phyloP scores from a whole-genome alignment of 192 early-diverging fungal species.

The Entomortierella lignicola region DNA sequence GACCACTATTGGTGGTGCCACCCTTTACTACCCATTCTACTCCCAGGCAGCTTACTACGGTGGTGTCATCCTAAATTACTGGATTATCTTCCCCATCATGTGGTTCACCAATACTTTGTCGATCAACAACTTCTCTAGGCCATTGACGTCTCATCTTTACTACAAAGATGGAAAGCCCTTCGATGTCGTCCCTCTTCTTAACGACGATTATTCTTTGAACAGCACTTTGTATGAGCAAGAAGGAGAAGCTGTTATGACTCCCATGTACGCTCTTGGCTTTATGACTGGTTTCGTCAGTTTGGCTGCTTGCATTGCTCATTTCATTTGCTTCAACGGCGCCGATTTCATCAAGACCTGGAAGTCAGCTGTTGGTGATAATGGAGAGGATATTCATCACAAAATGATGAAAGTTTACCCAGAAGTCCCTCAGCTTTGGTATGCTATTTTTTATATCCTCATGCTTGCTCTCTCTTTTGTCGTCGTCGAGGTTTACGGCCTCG shows the following conservation, averaged over 20 bases:
- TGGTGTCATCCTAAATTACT: no score
- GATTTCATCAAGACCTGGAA: constrained; percentile 62
- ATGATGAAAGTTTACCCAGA: constrained; percentile 76
- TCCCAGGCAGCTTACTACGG: no score
- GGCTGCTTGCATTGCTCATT: constrained; percentile 67
- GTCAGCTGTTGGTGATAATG: constrained; percentile 43
- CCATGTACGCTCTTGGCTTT: constrained; percentile 64
- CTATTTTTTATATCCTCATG: constrained; percentile 50
- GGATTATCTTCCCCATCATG: no score
- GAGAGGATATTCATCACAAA: constrained; percentile 69
- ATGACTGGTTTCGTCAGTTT: constrained; percentile 67
- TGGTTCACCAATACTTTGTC: no score
- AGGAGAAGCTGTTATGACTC: constrained; percentile 60
- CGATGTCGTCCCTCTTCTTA: constrained; percentile 46
- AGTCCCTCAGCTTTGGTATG: constrained; percentile 69
- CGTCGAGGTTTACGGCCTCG: constrained; percentile 44
- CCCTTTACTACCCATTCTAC: no score
- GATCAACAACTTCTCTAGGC: constrained; percentile 60
- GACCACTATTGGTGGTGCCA: constrained; percentile 56
- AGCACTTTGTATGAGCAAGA: constrained; percentile 56
- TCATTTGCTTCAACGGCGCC: constrained; percentile 68
- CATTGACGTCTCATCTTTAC: constrained; percentile 56
- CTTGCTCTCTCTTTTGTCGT: constrained; percentile 46
- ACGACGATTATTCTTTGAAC: constrained; percentile 53
- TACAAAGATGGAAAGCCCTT: constrained; percentile 38